These are phyloP conservation scores for Cyberlindnera mississippiensis DNA, from an alignment of 805 yeast genomes.

Conservation along the genomic window DNA sequence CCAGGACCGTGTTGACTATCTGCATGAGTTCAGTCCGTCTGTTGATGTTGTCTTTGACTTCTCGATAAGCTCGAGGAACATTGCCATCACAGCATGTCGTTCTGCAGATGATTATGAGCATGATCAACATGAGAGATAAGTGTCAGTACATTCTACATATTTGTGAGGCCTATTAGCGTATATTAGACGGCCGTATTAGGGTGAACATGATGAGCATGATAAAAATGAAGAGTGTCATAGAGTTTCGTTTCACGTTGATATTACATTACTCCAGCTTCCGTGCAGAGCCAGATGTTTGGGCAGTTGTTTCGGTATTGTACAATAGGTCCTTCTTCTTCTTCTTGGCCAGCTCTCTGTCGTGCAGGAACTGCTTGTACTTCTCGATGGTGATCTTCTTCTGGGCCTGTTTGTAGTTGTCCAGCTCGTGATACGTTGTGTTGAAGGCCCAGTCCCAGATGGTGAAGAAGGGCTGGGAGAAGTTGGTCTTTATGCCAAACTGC, in stretches of 20 bases:
- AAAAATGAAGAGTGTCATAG: too few relatives aligned
- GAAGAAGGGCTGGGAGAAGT: slow-evolving; percentile 95
- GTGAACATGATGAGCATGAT: too few relatives aligned
- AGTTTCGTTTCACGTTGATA: too few relatives aligned
- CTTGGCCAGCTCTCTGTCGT: slow-evolving; percentile 34
- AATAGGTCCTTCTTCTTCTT: slow-evolving; percentile 26
- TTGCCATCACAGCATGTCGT: background rate
- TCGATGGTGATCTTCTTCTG: slow-evolving; percentile 66
- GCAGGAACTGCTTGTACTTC: slow-evolving; percentile 56
- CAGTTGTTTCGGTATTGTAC: slow-evolving; percentile 2
- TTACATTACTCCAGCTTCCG: background rate
- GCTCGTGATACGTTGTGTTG: slow-evolving; percentile 66
- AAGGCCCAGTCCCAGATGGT: slow-evolving; percentile 82
- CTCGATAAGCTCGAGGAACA: slow-evolving; percentile 6
- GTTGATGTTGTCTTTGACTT: slow-evolving; percentile 8
- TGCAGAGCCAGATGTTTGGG: background rate
- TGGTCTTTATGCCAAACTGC: slow-evolving; percentile 88
- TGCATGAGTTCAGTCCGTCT: background rate
- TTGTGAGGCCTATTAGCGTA: too few relatives aligned
- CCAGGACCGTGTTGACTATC: slow-evolving; percentile 6
- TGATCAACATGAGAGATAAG: too few relatives aligned
- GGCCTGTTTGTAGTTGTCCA: slow-evolving; percentile 58
- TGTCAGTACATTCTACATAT: too few relatives aligned
- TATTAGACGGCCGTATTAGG: too few relatives aligned
- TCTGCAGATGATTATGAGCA: background rate